phyloP scores from a whole-genome alignment of 1,139 yeast genomes.

The Komagataea norvegica region DNA sequence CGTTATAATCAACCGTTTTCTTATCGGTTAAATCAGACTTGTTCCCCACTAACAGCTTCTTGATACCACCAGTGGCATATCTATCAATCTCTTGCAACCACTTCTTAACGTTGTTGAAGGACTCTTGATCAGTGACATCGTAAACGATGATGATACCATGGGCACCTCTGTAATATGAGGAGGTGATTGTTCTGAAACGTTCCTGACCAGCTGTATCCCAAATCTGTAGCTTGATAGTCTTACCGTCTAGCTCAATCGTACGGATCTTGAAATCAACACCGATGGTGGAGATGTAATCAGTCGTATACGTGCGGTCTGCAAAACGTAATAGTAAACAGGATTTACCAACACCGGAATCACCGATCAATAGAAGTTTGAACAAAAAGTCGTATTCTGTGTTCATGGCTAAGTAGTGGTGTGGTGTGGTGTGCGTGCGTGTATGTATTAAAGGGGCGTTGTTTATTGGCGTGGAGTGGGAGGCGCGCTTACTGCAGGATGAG shows the following conservation, averaged over 20 bases:
- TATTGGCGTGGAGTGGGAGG: not conserved
- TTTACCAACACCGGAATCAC: constrained; percentile 98
- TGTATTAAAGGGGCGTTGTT: not conserved
- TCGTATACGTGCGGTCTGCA: constrained; percentile 96
- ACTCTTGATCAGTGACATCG: constrained; percentile 97
- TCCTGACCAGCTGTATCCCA: constrained; percentile 99
- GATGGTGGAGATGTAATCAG: constrained; percentile 93
- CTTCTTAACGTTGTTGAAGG: constrained; percentile 94
- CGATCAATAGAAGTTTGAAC: constrained; percentile 88
- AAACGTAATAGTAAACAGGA: constrained; percentile 91
- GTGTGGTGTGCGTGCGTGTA: not conserved
- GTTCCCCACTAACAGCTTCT: constrained; percentile 93
- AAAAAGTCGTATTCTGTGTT: constrained; percentile 94
- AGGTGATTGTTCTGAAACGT: constrained; percentile 94
- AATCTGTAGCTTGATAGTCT: constrained; percentile 93
- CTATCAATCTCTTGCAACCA: constrained; percentile 99
- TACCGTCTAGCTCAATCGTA: constrained; percentile 94
- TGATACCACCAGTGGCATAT: constrained; percentile 96
- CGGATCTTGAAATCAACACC: constrained; percentile 98
- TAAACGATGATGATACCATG: constrained; percentile 97
- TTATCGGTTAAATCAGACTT: constrained; percentile 93
- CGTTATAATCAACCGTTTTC: constrained; percentile 93
- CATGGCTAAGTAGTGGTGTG: constrained; percentile 35
- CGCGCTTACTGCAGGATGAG: too few relatives aligned
- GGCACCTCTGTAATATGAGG: constrained; percentile 97